Conservation (phyloP, 495 filamentous ascomycete genomes). For the Bombardia bombarda region DNA sequence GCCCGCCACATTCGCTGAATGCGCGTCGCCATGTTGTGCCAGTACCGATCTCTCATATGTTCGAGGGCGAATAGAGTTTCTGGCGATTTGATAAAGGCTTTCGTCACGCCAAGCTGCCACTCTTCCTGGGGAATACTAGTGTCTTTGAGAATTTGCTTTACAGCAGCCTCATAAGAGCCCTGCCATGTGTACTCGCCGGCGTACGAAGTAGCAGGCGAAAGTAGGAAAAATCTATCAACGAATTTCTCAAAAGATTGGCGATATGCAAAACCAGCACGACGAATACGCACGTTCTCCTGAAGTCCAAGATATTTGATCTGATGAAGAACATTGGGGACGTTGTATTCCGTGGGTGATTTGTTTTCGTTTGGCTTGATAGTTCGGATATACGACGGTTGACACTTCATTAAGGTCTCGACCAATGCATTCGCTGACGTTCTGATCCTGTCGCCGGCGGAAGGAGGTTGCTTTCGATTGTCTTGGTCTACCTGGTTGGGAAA, state of each 20-base stretch:
- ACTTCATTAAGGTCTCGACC: slow-evolving; percentile 94
- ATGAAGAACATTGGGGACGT: slow-evolving; percentile 83
- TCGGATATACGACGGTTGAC: slow-evolving; percentile 92
- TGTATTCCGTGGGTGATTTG: slow-evolving; percentile 90
- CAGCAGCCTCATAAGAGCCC: slow-evolving; percentile 74
- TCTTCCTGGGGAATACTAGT: slow-evolving; percentile 91
- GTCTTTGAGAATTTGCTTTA: slow-evolving; percentile 93
- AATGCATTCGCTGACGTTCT: slow-evolving; percentile 92
- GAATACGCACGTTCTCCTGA: slow-evolving; percentile 97
- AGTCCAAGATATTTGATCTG: slow-evolving; percentile 99
- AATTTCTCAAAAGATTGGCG: slow-evolving; percentile 98
- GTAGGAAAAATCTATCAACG: slow-evolving; percentile 91
- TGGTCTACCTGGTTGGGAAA: slow-evolving; percentile 94
- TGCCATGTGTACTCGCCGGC: slow-evolving; percentile 96
- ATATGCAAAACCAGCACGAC: slow-evolving; percentile 93
- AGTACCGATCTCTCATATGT: slow-evolving; percentile 94
- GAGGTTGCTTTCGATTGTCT: slow-evolving; percentile 88
- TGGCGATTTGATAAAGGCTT: slow-evolving; percentile 97
- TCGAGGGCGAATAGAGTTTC: slow-evolving; percentile 96
- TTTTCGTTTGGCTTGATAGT: slow-evolving; percentile 99
- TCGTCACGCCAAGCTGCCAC: slow-evolving; percentile 94
- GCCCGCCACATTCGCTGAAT: slow-evolving; percentile 98
- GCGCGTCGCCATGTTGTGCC: slow-evolving; percentile 98
- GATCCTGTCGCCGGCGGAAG: slow-evolving; percentile 96
- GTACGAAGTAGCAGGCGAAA: slow-evolving; percentile 91